Evolutionary conservation across 2,329 filamentous ascomycete species (phyloP).

Genomic region (Ophiosphaerella narmari): DNA sequence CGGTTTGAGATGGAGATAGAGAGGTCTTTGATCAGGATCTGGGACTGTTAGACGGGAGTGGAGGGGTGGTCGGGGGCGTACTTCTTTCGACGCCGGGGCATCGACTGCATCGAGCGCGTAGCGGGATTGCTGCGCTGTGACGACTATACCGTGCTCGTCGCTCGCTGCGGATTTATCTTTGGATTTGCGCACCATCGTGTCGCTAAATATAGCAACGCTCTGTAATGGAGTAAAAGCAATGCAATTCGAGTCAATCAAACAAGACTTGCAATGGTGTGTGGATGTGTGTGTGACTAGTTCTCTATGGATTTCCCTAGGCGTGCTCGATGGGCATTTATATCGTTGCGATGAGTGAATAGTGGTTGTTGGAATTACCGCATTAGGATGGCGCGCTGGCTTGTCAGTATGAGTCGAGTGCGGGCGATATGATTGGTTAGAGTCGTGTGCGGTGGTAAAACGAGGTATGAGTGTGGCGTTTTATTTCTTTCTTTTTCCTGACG

Average conservation of each 20-base stretch:
- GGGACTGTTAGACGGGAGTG: background rate
- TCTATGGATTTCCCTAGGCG: too few relatives aligned
- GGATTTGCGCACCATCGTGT: slow-evolving; percentile 34
- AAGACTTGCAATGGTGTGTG: too few relatives aligned
- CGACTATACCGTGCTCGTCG: slow-evolving; percentile 19
- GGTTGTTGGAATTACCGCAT: too few relatives aligned
- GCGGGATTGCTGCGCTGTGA: slow-evolving; percentile 46
- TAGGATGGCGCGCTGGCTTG: background rate
- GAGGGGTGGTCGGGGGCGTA: slow-evolving; percentile 2
- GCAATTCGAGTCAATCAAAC: too few relatives aligned
- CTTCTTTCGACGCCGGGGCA: slow-evolving; percentile 46
- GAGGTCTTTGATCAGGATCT: slow-evolving; percentile 67
- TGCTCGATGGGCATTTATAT: background rate
- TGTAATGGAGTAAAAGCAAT: too few relatives aligned
- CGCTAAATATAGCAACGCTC: background rate
- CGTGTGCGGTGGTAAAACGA: background rate
- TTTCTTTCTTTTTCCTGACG: too few relatives aligned
- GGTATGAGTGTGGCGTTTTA: too few relatives aligned
- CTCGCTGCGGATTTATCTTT: slow-evolving; percentile 17
- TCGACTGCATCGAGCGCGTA: slow-evolving; percentile 46
- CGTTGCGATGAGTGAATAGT: background rate
- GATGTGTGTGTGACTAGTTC: too few relatives aligned
- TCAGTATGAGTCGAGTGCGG: slow-evolving; percentile 20
- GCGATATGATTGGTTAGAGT: slow-evolving; percentile 7
- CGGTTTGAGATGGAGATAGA: slow-evolving; percentile 65